Evolutionary conservation across 2,329 filamentous ascomycete species (phyloP), one percentile per base, ranked within the genome.

Genomic region (Trichoderma koningiopsis): DNA sequence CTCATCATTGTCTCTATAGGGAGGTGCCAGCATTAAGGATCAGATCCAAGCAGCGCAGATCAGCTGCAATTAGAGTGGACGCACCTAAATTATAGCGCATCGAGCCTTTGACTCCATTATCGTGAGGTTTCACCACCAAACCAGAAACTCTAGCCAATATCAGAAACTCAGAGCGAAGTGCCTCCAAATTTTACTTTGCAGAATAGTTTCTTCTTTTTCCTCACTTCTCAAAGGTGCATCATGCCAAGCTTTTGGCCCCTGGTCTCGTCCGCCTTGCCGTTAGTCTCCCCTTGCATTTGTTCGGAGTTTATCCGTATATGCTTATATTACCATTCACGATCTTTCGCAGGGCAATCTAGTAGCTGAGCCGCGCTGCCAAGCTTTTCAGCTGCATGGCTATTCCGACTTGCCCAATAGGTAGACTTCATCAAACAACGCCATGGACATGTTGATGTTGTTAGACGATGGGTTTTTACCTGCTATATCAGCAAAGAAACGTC

Each of bases 331-430:
- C 14, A 22, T 24, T 13, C 47, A 49, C 47, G 22, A 22, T 49
- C 40, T 19, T 7, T 43, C 16, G 8, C 16, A 8, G 6, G 14
- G 16, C 47, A 49, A 55, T 55, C 52, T 16, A 29, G 2, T 24
- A 14, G 24, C 24, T 31, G 29, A 64, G 52, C 47, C 61, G 61
- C 61, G 43, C 16, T 19, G 43, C 61, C 61, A 64, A 64, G 61
- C 61, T 22, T 49, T 64, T 31, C 8, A 14, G 31, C 56, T 29
- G n/a, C 43, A 49, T 49, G 49, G 29, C 33, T 55, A 55, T 47
- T 40, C 27, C n/a, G 2, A 22, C 43, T 22, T 22, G 19, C 43
- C 43, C 2, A 11, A 40, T 40, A 22, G 19, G 43, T 22, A n/a
- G 0, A 22, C 43, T 22, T 47, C 43, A 22, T 47, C 16, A 47